A percentile compares a stretch with the other conserved stretches of the same genome.
phyloP scores from a whole-genome alignment of 2,329 filamentous ascomycete species.

The Ophiostoma novo-ulmi region DNA sequence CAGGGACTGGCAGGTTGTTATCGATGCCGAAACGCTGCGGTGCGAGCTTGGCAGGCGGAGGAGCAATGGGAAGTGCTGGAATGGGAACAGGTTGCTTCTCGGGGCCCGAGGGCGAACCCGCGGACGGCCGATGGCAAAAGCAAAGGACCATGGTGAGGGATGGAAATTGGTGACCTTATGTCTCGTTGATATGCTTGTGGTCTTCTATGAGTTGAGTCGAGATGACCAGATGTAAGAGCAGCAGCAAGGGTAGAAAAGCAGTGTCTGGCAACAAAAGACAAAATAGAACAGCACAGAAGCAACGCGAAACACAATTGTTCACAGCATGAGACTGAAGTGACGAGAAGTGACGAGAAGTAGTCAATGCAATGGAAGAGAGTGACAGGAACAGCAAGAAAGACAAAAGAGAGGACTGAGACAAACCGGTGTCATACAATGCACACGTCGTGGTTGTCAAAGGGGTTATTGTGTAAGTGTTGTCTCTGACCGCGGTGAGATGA shows the following conservation, averaged over 20 bases:
- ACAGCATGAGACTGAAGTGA: slow-evolving; percentile 4
- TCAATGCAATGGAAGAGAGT: not conserved
- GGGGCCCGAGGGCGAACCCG: slow-evolving; percentile 12
- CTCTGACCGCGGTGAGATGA: not conserved
- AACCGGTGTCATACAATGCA: slow-evolving; percentile 12
- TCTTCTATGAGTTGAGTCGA: not conserved
- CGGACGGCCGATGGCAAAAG: slow-evolving; percentile 24
- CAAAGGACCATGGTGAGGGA: slow-evolving; percentile 25
- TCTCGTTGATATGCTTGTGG: not conserved
- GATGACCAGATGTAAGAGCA: not conserved
- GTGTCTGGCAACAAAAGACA: not conserved
- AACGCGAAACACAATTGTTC: not conserved
- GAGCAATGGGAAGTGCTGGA: slow-evolving; percentile 12
- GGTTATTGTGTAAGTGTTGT: slow-evolving; percentile 3
- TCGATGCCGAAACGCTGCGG: not conserved
- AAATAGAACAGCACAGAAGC: not conserved
- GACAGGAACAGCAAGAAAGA: not conserved
- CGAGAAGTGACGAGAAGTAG: not conserved
- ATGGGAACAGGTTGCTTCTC: slow-evolving; percentile 14
- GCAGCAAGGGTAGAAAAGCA: not conserved
- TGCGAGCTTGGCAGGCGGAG: slow-evolving; percentile 15
- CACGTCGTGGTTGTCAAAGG: slow-evolving; percentile 4
- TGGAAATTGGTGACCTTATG: not conserved
- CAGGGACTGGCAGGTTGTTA: not conserved
- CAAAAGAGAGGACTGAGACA: not conserved